phyloP scores from a whole-genome alignment of 768 basidiomycete genomes.

The Psilocybe azurescens region DNA sequence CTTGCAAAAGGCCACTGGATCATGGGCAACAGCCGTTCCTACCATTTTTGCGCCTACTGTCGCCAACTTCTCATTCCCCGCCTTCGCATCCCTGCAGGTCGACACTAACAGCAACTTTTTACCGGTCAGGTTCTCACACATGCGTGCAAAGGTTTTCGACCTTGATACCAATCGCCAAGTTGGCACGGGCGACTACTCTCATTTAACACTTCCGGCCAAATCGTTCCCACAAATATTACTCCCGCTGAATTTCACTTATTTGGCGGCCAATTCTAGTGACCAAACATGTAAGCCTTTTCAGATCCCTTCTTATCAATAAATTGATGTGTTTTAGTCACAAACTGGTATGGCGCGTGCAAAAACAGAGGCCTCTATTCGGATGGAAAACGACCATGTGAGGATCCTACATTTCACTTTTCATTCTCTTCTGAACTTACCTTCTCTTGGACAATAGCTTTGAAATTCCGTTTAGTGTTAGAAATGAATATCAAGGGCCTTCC shows the following conservation, averaged over 20 bases:
- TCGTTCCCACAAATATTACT: constrained; percentile 65
- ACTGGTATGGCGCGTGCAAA: constrained; percentile 81
- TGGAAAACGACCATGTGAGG: constrained; percentile 67
- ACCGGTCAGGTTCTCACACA: constrained; percentile 72
- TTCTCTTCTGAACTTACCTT: constrained; percentile 17
- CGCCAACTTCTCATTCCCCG: constrained; percentile 91
- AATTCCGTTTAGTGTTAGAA: constrained; percentile 67
- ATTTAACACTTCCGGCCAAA: constrained; percentile 69
- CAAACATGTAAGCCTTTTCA: constrained; percentile 67
- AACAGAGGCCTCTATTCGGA: constrained; percentile 53
- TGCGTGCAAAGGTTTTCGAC: constrained; percentile 76
- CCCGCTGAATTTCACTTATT: constrained; percentile 85
- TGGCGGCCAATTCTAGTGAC: constrained; percentile 80
- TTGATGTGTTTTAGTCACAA: constrained; percentile 52
- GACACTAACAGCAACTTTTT: constrained; percentile 79
- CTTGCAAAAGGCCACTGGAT: constrained; percentile 61
- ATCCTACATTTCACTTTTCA: not conserved
- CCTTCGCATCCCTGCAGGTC: constrained; percentile 72
- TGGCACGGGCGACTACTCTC: constrained; percentile 66
- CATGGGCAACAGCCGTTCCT: constrained; percentile 60
- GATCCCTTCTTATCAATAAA: constrained; percentile 3
- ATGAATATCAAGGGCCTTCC: constrained; percentile 76
- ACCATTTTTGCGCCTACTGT: constrained; percentile 75
- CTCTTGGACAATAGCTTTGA: constrained; percentile 48
- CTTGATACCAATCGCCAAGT: constrained; percentile 67